phyloP scores from a whole-genome alignment of 768 basidiomycete genomes.

The Psilocybe cyanescens region DNA sequence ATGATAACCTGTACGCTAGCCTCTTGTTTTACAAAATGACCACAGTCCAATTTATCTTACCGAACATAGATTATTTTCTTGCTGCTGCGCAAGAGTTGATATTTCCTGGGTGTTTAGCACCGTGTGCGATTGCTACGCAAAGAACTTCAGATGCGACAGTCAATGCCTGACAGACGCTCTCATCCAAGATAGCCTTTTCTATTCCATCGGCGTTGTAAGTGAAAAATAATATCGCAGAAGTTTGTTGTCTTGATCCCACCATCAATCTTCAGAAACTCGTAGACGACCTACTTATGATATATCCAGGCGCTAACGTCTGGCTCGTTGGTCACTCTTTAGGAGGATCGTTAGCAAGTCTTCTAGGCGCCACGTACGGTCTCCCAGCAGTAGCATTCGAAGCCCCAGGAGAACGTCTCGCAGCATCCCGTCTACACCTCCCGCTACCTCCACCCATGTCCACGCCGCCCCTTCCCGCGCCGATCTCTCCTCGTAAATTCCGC shows the following conservation, averaged over 20 bases:
- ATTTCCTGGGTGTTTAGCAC: slow-evolving; percentile 84
- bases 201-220: slow-evolving; percentile 83
- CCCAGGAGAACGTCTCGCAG: slow-evolving; percentile 75
- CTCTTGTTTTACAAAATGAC: neutral
- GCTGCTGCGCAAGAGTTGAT: slow-evolving; percentile 92
- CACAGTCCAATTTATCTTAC: neutral
- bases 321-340: slow-evolving; percentile 89
- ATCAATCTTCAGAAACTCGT: slow-evolving; percentile 68
- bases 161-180: slow-evolving; percentile 85
- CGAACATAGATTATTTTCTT: slow-evolving; percentile 67
- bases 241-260: neutral
- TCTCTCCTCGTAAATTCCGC: neutral
- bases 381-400: slow-evolving; percentile 93
- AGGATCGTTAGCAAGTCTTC: slow-evolving; percentile 86
- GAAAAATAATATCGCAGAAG: neutral
- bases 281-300: slow-evolving; percentile 82
- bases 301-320: slow-evolving; percentile 88
- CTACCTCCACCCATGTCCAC: slow-evolving; percentile 49
- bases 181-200: slow-evolving; percentile 90
- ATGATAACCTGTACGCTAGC: slow-evolving; percentile 70
- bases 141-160: slow-evolving; percentile 74
- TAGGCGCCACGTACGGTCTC: slow-evolving; percentile 88
- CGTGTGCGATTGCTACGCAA: slow-evolving; percentile 87
- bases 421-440: slow-evolving; percentile 85
- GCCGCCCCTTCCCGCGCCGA: neutral